These are phyloP conservation scores for Phytophthora aleatoria DNA, from an alignment of 352 stramenopile genomes.

Conservation along the genomic window DNA sequence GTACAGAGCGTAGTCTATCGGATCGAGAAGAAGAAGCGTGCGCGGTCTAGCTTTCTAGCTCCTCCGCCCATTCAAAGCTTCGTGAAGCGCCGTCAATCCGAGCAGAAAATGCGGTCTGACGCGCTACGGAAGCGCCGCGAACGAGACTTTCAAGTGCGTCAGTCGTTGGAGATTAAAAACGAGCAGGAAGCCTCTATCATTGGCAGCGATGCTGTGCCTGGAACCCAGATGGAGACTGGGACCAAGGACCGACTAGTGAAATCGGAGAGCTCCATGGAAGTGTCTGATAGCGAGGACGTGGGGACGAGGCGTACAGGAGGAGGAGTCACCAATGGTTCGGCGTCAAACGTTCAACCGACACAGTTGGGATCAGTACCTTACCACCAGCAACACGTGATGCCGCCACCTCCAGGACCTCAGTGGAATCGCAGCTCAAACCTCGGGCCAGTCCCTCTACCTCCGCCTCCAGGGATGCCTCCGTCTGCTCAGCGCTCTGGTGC, in stretches of 20 bases:
- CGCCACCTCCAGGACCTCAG: slow-evolving; percentile 7
- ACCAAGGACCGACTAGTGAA: slow-evolving; percentile 24
- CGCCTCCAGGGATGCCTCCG: slow-evolving; percentile 16
- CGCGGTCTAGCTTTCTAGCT: slow-evolving; percentile 43
- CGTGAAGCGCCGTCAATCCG: slow-evolving; percentile 70
- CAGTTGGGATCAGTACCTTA: slow-evolving; percentile 1
- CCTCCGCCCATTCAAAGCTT: slow-evolving; percentile 88
- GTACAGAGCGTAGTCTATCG: slow-evolving; percentile 73
- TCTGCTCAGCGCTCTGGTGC: slow-evolving; percentile 17
- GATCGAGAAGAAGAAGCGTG: slow-evolving; percentile 65
- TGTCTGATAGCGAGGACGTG: slow-evolving; percentile 59
- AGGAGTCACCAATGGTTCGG: neutral
- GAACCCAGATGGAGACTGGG: slow-evolving; percentile 24
- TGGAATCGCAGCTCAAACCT: slow-evolving; percentile 27
- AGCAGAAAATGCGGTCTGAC: slow-evolving; percentile 78
- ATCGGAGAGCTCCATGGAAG: slow-evolving; percentile 75
- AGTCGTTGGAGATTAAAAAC: slow-evolving; percentile 56
- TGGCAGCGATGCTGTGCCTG: neutral
- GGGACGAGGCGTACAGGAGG: slow-evolving; percentile 3
- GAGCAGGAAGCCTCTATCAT: slow-evolving; percentile 19
- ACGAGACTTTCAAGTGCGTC: slow-evolving; percentile 72
- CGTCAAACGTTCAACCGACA: neutral
- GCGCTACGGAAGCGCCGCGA: slow-evolving; percentile 76
- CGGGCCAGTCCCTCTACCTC: slow-evolving; percentile 16
- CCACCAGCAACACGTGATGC: slow-evolving; percentile 19